A percentile compares a stretch with the other conserved stretches of the same genome.
These are phyloP conservation scores for Fusarium nematophilum DNA, from an alignment of 2,329 filamentous ascomycete species.

Conservation along the genomic window DNA sequence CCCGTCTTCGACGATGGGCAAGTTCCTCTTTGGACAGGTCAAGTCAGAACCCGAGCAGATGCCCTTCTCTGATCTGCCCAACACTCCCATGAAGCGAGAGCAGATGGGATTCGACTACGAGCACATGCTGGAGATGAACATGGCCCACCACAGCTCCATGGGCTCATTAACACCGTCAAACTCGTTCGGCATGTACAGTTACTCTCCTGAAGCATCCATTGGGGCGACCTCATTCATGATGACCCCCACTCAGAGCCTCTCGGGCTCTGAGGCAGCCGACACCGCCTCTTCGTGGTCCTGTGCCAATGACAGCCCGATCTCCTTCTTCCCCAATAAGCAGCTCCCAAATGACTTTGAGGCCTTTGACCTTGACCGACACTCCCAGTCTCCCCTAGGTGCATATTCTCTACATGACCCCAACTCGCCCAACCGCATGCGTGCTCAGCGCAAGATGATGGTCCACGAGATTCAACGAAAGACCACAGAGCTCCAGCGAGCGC, in stretches of 20 bases:
- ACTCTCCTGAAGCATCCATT: conserved; percentile 50
- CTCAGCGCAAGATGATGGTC: conserved; percentile 55
- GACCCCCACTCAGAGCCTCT: conserved; percentile 54
- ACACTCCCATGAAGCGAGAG: conserved; percentile 53
- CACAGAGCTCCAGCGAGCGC: conserved; percentile 56
- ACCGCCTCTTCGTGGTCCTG: conserved; percentile 54
- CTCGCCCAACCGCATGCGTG: conserved; percentile 49
- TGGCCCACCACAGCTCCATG: conserved; percentile 48
- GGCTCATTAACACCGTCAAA: conserved; percentile 53
- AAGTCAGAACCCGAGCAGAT: conserved; percentile 51
- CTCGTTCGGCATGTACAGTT: conserved; percentile 50
- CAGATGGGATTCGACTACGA: conserved; percentile 52
- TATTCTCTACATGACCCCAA: conserved; percentile 48
- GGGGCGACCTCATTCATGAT: conserved; percentile 52
- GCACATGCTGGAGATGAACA: conserved; percentile 53
- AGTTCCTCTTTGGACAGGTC: conserved; percentile 50
- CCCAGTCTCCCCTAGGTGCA: conserved; percentile 48
- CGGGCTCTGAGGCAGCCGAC: conserved; percentile 53
- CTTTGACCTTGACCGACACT: conserved; percentile 52
- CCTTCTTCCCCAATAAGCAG: conserved; percentile 52
- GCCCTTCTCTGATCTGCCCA: conserved; percentile 48
- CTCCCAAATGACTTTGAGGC: conserved; percentile 47
- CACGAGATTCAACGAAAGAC: conserved; percentile 58
- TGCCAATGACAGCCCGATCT: conserved; percentile 55
- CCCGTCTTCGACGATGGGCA: conserved; percentile 48